Evolutionary conservation across 805 yeast species (phyloP).

Genomic region (Wickerhamiella azymoides): DNA sequence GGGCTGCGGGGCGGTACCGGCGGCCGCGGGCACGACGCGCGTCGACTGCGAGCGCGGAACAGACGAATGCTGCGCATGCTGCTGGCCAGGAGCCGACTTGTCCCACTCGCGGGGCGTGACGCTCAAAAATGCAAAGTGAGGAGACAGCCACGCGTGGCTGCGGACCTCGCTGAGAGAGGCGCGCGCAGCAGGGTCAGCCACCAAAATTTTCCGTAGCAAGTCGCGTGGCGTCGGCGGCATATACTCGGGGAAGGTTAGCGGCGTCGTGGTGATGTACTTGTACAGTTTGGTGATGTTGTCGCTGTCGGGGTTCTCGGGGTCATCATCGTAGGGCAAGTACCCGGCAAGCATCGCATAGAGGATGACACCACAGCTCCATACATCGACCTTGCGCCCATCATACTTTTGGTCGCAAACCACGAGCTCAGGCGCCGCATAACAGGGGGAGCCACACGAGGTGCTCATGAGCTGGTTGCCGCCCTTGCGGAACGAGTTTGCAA

Average conservation of each 20-base stretch:
- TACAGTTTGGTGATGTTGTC: constrained; percentile 83
- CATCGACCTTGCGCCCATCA: constrained; percentile 85
- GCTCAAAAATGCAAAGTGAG: constrained; percentile 67
- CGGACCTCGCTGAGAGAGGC: constrained; percentile 54
- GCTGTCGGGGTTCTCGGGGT: constrained; percentile 91
- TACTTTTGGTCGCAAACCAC: constrained; percentile 80
- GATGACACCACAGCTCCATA: constrained; percentile 95
- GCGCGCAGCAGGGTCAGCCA: constrained; percentile 72
- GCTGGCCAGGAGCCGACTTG: constrained; percentile 17
- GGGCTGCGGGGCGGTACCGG: not conserved
- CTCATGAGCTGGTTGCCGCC: constrained; percentile 56
- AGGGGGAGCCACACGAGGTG: constrained; percentile 94
- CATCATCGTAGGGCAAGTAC: constrained; percentile 94
- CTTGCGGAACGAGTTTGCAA: constrained; percentile 65
- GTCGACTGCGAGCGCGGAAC: constrained; percentile 4
- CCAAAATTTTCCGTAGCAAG: constrained; percentile 63
- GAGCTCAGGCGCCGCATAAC: constrained; percentile 96
- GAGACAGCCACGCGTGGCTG: constrained; percentile 78
- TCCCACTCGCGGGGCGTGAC: constrained; percentile 91
- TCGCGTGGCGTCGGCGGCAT: constrained; percentile 85
- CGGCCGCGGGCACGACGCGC: constrained; percentile 1
- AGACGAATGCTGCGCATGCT: constrained; percentile 9
- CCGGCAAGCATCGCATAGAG: constrained; percentile 95
- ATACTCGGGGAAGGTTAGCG: constrained; percentile 90
- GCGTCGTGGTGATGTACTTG: constrained; percentile 80